Base-by-base conservation (phyloP, 305 asterid genomes). In the Rubia tinctorum region DNA sequence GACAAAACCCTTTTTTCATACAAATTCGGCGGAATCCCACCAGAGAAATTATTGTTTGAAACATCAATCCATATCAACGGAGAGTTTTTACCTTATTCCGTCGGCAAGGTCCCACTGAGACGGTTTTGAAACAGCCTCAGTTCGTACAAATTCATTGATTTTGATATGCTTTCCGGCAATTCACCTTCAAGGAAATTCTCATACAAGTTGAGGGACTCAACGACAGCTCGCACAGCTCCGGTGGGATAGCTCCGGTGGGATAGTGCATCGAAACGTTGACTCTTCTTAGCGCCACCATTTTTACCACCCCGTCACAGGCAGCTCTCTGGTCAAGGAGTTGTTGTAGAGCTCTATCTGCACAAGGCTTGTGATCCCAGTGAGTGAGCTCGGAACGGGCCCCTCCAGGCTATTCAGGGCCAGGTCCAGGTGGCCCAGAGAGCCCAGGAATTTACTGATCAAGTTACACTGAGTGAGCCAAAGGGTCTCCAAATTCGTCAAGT, bases 321-420 rank as follows among this genome's bases (percentile, higher is more conserved):
- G 25, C 77, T 83, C 97, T 4, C 99, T 97, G 11, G 82, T 81
- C 71, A 95, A 73, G 49, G 99, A 85, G 83, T 95, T 95, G 71
- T 90, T 95, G 62, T 88, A 95, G 60, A 95, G 96, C 91, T 95
- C 99, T 59, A 95, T 77, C 83, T 95, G 99, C 4, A 89, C 91
- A 44, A 66, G 82, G 71, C 88, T 85, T 11, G 86, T 80, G 75
- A 95, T 77, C 80, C 85, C 91, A 6, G 96, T 88, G 73, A 95
- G 77, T 59, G 96, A 84, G 66, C 82, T 74, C 71, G 98, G 98
- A 8, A 95, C 84, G 34, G 77, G 61, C 34, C 98, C 96, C 69
- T 81, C 84, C 22, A 94, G 70, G 18, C 81, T 67, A 83, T 94
- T 94, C 76, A 77, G 72, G 27, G 97, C 96, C 74, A 93, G 79